A percentile compares a stretch with the other conserved stretches of the same genome.
Evolutionary conservation across 768 basidiomycete genomes (phyloP).

Genomic region (Pleurotus platypus): DNA sequence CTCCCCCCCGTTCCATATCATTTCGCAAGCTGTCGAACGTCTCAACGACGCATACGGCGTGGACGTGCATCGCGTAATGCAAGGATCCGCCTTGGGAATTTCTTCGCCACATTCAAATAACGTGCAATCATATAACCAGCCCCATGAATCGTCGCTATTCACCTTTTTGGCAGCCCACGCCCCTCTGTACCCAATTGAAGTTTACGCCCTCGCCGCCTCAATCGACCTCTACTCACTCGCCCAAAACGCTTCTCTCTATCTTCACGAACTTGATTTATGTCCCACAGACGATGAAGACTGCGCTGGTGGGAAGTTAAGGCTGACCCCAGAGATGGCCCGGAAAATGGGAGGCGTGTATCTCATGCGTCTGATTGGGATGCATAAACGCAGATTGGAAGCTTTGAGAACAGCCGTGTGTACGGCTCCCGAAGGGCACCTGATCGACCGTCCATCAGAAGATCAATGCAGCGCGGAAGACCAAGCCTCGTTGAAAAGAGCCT

Average conservation of each 20-base stretch:
- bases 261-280: background rate
- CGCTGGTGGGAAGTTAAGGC: background rate
- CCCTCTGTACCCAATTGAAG: background rate
- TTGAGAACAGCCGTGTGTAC: background rate
- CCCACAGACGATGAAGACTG: background rate
- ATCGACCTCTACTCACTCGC: background rate
- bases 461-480: background rate
- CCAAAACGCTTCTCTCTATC: background rate
- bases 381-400: background rate
- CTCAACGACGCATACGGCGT: background rate
- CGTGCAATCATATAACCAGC: background rate
- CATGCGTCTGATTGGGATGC: background rate
- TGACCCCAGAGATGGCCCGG: background rate
- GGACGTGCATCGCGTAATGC: background rate
- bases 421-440: background rate
- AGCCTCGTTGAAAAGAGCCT: background rate
- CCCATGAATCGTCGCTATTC: background rate
- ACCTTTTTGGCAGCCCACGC: background rate
- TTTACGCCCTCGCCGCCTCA: background rate
- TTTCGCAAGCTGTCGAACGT: background rate
- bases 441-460: too few relatives aligned
- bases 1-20: background rate
- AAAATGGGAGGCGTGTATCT: slow-evolving; percentile 3
- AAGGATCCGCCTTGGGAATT: background rate
- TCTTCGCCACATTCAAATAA: background rate